These are phyloP conservation scores for Teunomyces cretensis DNA, from an alignment of 805 yeast species.

Conservation along the genomic window DNA sequence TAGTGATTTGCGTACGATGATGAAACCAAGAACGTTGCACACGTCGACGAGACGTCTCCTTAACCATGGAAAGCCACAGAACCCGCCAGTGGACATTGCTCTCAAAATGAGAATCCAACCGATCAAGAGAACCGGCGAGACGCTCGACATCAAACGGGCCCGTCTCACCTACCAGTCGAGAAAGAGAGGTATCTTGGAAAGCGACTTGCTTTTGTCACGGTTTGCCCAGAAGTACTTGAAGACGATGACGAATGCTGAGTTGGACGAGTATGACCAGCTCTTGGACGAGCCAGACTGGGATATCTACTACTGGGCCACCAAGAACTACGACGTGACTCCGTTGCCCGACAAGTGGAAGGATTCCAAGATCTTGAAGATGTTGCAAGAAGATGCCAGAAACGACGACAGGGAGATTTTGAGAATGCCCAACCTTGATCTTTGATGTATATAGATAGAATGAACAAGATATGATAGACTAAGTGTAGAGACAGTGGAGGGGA, in stretches of 20 bases:
- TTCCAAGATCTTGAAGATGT: slow-evolving; percentile 56
- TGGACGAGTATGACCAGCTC: slow-evolving; percentile 81
- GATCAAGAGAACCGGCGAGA: slow-evolving; percentile 70
- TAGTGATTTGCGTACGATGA: not conserved
- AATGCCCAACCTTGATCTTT: slow-evolving; percentile 59
- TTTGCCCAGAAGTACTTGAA: slow-evolving; percentile 78
- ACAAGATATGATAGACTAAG: not conserved
- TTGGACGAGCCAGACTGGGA: slow-evolving; percentile 99
- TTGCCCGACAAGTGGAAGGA: slow-evolving; percentile 84
- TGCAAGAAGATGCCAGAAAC: slow-evolving; percentile 76
- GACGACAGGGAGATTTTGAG: slow-evolving; percentile 70
- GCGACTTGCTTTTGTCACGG: slow-evolving; percentile 80
- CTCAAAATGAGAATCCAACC: slow-evolving; percentile 73
- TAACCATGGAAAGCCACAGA: slow-evolving; percentile 44
- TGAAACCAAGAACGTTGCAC: not conserved
- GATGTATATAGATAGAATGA: not conserved
- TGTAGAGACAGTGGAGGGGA: not conserved
- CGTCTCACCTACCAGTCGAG: slow-evolving; percentile 87
- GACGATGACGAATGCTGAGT: slow-evolving; percentile 57
- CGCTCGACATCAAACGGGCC: slow-evolving; percentile 74
- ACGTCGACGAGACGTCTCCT: slow-evolving; percentile 1
- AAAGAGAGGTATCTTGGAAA: slow-evolving; percentile 92
- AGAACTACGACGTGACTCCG: slow-evolving; percentile 76
- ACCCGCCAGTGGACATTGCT: slow-evolving; percentile 41
- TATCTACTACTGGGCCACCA: slow-evolving; percentile 96